These are phyloP conservation scores for Emmonsiellopsis sp. DNA, from an alignment of 2,329 filamentous ascomycete genomes.

Conservation along the genomic window DNA sequence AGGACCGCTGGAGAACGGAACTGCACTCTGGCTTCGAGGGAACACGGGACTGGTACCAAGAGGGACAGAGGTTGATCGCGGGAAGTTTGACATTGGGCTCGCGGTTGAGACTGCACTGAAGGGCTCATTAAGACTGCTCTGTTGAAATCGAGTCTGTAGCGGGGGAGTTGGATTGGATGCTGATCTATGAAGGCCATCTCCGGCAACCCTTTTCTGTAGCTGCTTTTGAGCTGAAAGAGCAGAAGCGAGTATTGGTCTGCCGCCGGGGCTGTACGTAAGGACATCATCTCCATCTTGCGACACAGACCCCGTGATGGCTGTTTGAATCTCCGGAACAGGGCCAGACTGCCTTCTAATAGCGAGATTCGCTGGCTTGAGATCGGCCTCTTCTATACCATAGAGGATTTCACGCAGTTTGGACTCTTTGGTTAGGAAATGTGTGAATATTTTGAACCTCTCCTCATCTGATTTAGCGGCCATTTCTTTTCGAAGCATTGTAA, in stretches of 20 bases:
- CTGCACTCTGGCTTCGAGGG: constrained; percentile 4
- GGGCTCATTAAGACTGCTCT: background rate
- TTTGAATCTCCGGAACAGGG: background rate
- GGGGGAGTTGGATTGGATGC: constrained; percentile 17
- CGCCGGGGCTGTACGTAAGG: constrained; percentile 44
- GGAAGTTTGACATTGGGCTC: constrained; percentile 3
- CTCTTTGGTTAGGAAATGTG: constrained; percentile 39
- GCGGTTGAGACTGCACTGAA: background rate
- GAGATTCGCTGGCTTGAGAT: constrained; percentile 14
- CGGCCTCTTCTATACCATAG: constrained; percentile 39
- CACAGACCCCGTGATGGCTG: constrained; percentile 1
- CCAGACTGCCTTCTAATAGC: constrained; percentile 4
- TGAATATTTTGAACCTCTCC: constrained; percentile 46
- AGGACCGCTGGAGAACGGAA: constrained; percentile 18
- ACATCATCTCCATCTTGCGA: constrained; percentile 15
- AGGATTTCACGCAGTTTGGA: constrained; percentile 38
- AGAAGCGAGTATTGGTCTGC: constrained; percentile 36
- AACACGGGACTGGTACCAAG: constrained; percentile 13
- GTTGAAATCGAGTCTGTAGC: constrained; percentile 1
- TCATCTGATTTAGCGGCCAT: constrained; percentile 38
- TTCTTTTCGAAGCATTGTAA: constrained; percentile 46
- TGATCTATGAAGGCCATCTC: constrained; percentile 17
- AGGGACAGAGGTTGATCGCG: constrained; percentile 12
- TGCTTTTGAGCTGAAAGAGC: constrained; percentile 11
- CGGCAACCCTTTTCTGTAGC: background rate